Percentiles rank a stretch among this genome's conserved stretches.
These are phyloP conservation scores for Apophysomyces trapeziformis DNA, from an alignment of 371 early-diverging fungal genomes.

Conservation along the genomic window DNA sequence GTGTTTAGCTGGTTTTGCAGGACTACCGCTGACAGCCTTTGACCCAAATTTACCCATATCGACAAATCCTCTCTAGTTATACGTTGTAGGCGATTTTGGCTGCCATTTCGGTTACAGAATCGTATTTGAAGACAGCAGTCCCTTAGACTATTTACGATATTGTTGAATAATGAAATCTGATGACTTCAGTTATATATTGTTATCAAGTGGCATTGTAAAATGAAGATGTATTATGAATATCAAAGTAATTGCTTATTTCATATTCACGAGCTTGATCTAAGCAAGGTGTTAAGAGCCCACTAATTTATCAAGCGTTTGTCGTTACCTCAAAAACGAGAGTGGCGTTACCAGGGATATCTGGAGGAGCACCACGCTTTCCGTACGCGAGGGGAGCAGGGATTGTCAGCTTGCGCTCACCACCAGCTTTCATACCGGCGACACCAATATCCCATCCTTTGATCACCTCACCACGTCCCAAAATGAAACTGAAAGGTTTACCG, in stretches of 20 bases:
- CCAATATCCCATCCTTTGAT: slow-evolving; percentile 96
- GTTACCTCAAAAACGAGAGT: slow-evolving; percentile 89
- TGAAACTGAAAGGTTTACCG: slow-evolving; percentile 91
- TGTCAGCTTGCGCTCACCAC: slow-evolving; percentile 88
- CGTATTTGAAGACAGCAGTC: too few species aligned
- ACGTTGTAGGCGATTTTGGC: too few species aligned
- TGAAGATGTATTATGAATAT: too few species aligned
- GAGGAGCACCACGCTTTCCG: slow-evolving; percentile 85
- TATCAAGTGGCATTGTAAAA: too few species aligned
- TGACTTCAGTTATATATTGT: too few species aligned
- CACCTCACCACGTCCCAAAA: slow-evolving; percentile 89
- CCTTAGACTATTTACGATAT: too few species aligned
- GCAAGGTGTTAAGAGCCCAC: background rate
- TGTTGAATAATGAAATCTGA: too few species aligned
- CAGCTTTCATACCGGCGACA: slow-evolving; percentile 88
- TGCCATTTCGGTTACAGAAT: too few species aligned
- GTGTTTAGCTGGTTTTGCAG: too few species aligned
- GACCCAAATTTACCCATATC: too few species aligned
- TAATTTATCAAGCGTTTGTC: background rate
- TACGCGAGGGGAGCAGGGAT: slow-evolving; percentile 90
- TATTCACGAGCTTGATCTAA: slow-evolving; percentile 30
- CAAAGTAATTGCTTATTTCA: slow-evolving; percentile 22
- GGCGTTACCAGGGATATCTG: slow-evolving; percentile 88
- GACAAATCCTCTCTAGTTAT: too few species aligned
- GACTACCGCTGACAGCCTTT: too few species aligned